These are phyloP conservation scores for Xylaria flabelliformis DNA, from an alignment of 495 filamentous ascomycete species.

Conservation along the genomic window DNA sequence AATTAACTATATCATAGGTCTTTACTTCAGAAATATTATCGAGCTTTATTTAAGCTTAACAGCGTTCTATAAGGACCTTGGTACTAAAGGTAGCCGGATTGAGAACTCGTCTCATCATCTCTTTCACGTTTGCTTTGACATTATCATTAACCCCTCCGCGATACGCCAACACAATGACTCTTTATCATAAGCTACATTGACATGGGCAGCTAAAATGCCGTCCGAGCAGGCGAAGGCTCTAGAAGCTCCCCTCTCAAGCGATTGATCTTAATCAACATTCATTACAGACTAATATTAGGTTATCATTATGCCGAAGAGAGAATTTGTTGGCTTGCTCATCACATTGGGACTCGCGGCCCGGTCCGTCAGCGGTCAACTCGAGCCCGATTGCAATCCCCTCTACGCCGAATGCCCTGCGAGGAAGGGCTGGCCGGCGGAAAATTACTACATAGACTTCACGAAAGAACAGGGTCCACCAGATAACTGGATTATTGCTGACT, in stretches of 20 bases:
- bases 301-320: constrained; percentile 35
- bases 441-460: constrained; percentile 42
- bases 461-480: constrained; percentile 32
- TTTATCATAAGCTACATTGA: constrained; percentile 37
- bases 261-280: constrained; percentile 26
- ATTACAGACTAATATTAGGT: constrained; percentile 29
- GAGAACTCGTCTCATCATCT: constrained; percentile 29
- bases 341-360: constrained; percentile 34
- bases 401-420: constrained; percentile 36
- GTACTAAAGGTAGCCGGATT: constrained; percentile 30
- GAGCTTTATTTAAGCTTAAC: background rate
- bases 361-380: constrained; percentile 36
- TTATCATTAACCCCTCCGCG: constrained; percentile 29
- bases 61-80: background rate
- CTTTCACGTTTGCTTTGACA: constrained; percentile 39
- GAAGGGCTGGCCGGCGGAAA: constrained; percentile 34
- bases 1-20: background rate
- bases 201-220: constrained; percentile 29
- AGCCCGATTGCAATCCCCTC: constrained; percentile 42
- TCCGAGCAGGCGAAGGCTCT: background rate
- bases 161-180: constrained; percentile 36
- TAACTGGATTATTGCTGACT: constrained; percentile 34
- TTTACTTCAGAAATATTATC: constrained; percentile 13
- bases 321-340: constrained; percentile 35
- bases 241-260: constrained; percentile 20